Percentiles rank a stretch among this genome's conserved stretches.
These are phyloP conservation scores for Akanthomyces lecanii DNA, from an alignment of 2,329 filamentous ascomycete genomes.

Conservation along the genomic window DNA sequence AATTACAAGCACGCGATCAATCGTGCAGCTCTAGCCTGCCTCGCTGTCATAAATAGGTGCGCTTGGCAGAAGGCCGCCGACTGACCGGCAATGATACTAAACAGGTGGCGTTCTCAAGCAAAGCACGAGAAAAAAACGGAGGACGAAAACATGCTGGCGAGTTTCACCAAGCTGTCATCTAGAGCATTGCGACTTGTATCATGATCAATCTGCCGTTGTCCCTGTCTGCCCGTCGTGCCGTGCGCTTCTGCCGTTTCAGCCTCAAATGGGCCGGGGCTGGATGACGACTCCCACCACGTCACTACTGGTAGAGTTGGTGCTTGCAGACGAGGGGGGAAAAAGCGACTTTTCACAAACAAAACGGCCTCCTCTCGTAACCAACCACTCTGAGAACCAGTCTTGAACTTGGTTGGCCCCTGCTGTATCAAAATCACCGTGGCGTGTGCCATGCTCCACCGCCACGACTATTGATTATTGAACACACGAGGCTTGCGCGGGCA, in stretches of 20 bases:
- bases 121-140: background rate
- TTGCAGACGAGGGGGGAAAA: background rate
- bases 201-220: background rate
- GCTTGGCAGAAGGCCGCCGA: background rate
- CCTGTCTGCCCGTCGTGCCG: background rate
- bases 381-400: background rate
- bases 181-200: background rate
- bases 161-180: background rate
- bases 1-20: conserved; percentile 3
- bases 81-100: background rate
- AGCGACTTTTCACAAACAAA: background rate
- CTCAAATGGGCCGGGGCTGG: background rate
- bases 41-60: background rate
- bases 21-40: conserved; percentile 1
- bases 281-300: background rate
- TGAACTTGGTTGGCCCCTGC: background rate
- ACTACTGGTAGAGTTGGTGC: background rate
- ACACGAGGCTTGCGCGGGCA: background rate
- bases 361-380: too few relatives aligned
- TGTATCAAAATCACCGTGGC: background rate
- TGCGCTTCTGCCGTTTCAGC: background rate
- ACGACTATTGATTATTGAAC: background rate
- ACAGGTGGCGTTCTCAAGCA: background rate
- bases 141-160: background rate
- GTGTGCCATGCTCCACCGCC: background rate